These are phyloP conservation scores for Xylaria sp. DNA, from an alignment of 2,329 filamentous ascomycete genomes.

Conservation along the genomic window DNA sequence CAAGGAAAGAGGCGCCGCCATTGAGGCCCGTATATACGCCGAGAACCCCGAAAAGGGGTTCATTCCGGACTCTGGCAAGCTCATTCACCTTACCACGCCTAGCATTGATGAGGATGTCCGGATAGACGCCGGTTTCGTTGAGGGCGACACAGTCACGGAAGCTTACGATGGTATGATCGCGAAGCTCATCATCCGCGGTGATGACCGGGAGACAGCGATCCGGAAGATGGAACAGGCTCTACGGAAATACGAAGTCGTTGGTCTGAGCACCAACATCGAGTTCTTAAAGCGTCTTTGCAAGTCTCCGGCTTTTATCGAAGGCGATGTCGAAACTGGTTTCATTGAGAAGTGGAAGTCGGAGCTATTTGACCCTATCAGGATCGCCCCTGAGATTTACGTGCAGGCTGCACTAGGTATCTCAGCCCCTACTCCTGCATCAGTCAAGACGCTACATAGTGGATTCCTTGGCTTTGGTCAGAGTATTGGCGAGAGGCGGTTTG, in stretches of 20 bases:
- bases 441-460: constrained; percentile 40
- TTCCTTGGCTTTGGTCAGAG: constrained; percentile 51
- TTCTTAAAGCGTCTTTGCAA: constrained; percentile 86
- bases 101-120: constrained; percentile 65
- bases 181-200: constrained; percentile 87
- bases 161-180: constrained; percentile 99
- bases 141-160: constrained; percentile 86
- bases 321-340: constrained; percentile 92
- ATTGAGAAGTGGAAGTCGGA: constrained; percentile 82
- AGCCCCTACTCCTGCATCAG: constrained; percentile 40
- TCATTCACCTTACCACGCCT: constrained; percentile 78
- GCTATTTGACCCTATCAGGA: constrained; percentile 61
- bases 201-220: constrained; percentile 72
- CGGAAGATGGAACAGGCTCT: constrained; percentile 76
- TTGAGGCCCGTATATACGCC: constrained; percentile 94
- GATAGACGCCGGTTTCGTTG: constrained; percentile 87
- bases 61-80: constrained; percentile 84
- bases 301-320: constrained; percentile 74
- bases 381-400: constrained; percentile 69
- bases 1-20: constrained; percentile 70
- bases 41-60: constrained; percentile 91
- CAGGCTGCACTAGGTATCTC: constrained; percentile 80
- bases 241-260: constrained; percentile 86
- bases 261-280: constrained; percentile 91
- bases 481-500: constrained; percentile 42